Conservation (phyloP, 352 stramenopile genomes). For the Phytophthora multivora region DNA sequence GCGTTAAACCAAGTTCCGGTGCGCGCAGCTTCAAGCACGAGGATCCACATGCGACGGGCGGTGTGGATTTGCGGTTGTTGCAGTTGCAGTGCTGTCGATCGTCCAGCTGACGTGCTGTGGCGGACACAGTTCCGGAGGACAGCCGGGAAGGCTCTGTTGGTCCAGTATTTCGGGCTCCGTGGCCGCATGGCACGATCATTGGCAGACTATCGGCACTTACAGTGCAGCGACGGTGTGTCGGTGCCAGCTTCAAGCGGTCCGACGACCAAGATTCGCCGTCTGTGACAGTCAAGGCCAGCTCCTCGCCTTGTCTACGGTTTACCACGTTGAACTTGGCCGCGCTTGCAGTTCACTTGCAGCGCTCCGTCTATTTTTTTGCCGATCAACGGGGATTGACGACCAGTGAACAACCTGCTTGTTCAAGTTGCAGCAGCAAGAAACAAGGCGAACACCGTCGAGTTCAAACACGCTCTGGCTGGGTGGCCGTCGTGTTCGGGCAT, state of each 20-base stretch:
- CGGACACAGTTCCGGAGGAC: too few species aligned
- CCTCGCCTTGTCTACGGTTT: conserved; percentile 32
- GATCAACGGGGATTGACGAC: conserved; percentile 27
- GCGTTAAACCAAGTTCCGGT: conserved; percentile 23
- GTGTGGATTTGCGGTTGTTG: not conserved
- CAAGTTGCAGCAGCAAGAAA: conserved; percentile 41
- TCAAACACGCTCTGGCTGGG: conserved; percentile 12
- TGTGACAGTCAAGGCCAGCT: conserved; percentile 28
- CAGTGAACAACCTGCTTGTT: conserved; percentile 23
- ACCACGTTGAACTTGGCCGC: conserved; percentile 22
- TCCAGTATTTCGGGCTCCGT: not conserved
- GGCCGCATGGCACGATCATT: conserved; percentile 10
- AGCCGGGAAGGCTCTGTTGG: too few species aligned
- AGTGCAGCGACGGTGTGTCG: conserved; percentile 13
- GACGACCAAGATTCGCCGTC: conserved; percentile 14
- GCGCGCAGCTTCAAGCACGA: conserved; percentile 31
- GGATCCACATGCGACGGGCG: conserved; percentile 27
- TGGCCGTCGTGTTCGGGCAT: conserved; percentile 4
- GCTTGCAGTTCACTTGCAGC: conserved; percentile 18
- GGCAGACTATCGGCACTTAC: conserved; percentile 3
- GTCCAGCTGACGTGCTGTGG: too few species aligned
- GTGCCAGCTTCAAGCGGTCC: conserved; percentile 16
- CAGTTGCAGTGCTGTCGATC: too few species aligned
- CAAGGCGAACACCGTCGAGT: conserved; percentile 9
- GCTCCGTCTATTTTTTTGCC: conserved; percentile 32